phyloP scores from a whole-genome alignment of 805 yeast genomes.

The Kazachstania taianensis region DNA sequence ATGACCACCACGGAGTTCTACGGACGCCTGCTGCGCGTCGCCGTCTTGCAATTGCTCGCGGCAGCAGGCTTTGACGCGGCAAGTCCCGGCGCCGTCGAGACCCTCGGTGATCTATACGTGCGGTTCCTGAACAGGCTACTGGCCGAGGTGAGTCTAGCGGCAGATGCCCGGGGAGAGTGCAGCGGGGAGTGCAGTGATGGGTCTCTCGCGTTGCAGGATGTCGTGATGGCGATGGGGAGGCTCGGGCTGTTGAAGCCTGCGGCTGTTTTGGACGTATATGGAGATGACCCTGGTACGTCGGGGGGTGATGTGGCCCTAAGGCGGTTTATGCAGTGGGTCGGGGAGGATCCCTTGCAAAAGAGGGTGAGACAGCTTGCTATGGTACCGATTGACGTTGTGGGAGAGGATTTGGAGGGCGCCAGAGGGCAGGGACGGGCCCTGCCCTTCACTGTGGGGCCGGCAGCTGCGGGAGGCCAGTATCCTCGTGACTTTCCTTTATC shows the following conservation, averaged over 20 bases:
- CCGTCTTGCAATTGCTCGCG: slow-evolving; percentile 49
- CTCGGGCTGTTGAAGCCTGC: slow-evolving; percentile 54
- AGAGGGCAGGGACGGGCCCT: background rate
- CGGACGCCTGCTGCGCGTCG: slow-evolving; percentile 37
- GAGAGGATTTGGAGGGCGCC: background rate
- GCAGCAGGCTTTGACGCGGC: slow-evolving; percentile 80
- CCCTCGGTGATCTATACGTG: slow-evolving; percentile 66
- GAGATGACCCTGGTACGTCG: slow-evolving; percentile 30
- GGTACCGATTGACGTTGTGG: slow-evolving; percentile 22
- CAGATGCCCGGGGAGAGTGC: slow-evolving; percentile 34
- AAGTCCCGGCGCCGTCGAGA: slow-evolving; percentile 59
- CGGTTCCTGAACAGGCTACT: slow-evolving; percentile 50
- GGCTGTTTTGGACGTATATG: slow-evolving; percentile 44
- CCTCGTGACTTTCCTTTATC: background rate
- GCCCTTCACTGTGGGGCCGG: slow-evolving; percentile 3
- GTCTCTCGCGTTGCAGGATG: slow-evolving; percentile 48
- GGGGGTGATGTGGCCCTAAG: background rate
- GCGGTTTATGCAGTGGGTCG: slow-evolving; percentile 29
- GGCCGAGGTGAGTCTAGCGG: slow-evolving; percentile 38
- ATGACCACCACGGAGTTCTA: slow-evolving; percentile 30
- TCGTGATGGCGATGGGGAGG: slow-evolving; percentile 58
- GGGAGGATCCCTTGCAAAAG: slow-evolving; percentile 43
- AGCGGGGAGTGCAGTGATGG: slow-evolving; percentile 32
- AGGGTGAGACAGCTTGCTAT: slow-evolving; percentile 42
- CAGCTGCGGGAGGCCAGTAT: background rate